Percentiles rank a stretch among this genome's conserved stretches.
phyloP scores from a whole-genome alignment of 257 asterid genomes.

The Avicennia marina region DNA sequence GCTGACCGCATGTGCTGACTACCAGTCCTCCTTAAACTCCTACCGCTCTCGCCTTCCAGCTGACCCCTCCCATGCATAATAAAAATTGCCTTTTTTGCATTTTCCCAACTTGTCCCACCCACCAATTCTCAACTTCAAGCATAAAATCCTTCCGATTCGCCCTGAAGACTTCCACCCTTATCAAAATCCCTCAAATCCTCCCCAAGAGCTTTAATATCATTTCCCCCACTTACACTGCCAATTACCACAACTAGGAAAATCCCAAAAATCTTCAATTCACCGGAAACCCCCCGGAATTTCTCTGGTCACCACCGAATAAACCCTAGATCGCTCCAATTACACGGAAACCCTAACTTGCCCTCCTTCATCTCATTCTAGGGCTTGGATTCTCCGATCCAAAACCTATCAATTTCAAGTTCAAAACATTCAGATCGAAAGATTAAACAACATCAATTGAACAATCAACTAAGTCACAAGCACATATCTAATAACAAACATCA shows the following conservation, averaged over 20 bases:
- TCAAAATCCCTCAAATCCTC: not conserved
- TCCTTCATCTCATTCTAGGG: not conserved
- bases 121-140: slow-evolving; percentile 24
- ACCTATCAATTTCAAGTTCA: slow-evolving; percentile 15
- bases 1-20: slow-evolving; percentile 47
- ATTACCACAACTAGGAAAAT: not conserved
- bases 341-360: slow-evolving; percentile 13
- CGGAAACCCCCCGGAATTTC: not conserved
- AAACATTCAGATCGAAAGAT: slow-evolving; percentile 23
- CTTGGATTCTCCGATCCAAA: slow-evolving; percentile 24
- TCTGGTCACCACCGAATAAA: not conserved
- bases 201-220: not conserved
- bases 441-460: not conserved
- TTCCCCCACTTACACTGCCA: slow-evolving; percentile 5
- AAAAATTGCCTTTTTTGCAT: slow-evolving; percentile 35
- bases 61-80: slow-evolving; percentile 52
- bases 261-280: slow-evolving; percentile 12
- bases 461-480: not conserved
- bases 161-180: not conserved
- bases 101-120: slow-evolving; percentile 24
- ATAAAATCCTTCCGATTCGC: slow-evolving; percentile 20
- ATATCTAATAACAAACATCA: not conserved
- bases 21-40: slow-evolving; percentile 21
- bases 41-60: slow-evolving; percentile 38
- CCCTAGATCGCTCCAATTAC: slow-evolving; percentile 20